Base-by-base conservation (phyloP, 2,329 filamentous ascomycete species). In the Trichoderma atroviride region DNA sequence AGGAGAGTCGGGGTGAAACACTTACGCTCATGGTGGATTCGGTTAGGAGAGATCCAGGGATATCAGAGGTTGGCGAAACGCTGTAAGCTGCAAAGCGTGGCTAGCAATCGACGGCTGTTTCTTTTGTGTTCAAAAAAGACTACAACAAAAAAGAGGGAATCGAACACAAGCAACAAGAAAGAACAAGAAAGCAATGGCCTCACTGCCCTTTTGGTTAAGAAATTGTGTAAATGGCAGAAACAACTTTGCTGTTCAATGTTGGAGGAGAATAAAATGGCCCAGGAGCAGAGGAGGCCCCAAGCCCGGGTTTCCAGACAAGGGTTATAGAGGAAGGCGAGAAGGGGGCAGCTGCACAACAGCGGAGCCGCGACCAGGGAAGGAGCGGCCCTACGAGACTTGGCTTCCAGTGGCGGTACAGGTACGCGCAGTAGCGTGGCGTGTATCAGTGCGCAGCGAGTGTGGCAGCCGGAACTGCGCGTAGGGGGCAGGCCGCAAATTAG, bases 21-120 rank as follows among this genome's bases (percentile, higher is more conserved):
- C 75, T 75, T 31, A 77, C 75, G 71, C 74, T 76, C 75, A 76
- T 77, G 71, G 65, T 74, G 71, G 69, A 67, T 56, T 60, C 31
- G 19, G 55, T 31, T 27, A 59, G 31, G 55, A 60, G 61, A 27
- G 61, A 60, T 24, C 19, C 57, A 56, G 58, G 66, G 66, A 57
- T 50, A n/a, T 50, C 29, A 22, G 57, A 56, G 59, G 27, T 52
- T 24, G 50, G 58, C 57, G 47, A 62, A 50, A 35, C 27, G 55
- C 27, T 59, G 29, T 13, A 52, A 37, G 55, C 64, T 50, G 35
- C 53, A 66, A 43, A 66, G n/a, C 27, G 14, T 33, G 53, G 47
- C 47, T 55, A 24, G 22, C 31, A 40, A 64, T 55, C 31, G 47
- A 64, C 43, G 43, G 27, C 22, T 43, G 40, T 64, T 37, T 47